phyloP scores from a whole-genome alignment of 768 basidiomycete species.

The Phlebiopsis gigantea region DNA sequence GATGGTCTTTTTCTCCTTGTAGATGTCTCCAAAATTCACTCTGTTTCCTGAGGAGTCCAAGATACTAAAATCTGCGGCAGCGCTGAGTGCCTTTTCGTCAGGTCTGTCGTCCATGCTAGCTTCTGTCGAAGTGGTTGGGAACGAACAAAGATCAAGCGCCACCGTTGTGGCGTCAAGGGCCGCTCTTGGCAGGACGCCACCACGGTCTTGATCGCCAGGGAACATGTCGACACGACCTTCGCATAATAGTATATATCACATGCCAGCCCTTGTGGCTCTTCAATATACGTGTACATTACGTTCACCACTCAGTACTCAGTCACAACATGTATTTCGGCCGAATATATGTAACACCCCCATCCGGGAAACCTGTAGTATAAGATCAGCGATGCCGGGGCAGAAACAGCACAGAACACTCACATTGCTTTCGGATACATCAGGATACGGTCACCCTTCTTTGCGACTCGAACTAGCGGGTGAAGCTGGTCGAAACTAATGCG shows the following conservation, averaged over 20 bases:
- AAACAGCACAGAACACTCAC: not conserved
- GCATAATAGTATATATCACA: too few relatives aligned
- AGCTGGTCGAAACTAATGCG: not conserved
- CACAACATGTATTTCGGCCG: not conserved
- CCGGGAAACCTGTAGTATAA: not conserved
- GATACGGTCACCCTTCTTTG: constrained; percentile 2
- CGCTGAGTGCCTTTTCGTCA: constrained; percentile 23
- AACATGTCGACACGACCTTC: too few relatives aligned
- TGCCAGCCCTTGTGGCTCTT: too few relatives aligned
- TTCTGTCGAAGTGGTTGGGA: not conserved
- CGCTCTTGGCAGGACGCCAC: too few relatives aligned
- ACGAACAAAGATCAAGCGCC: not conserved
- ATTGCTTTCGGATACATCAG: not conserved
- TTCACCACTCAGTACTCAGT: not conserved
- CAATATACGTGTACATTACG: not conserved
- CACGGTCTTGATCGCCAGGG: too few relatives aligned
- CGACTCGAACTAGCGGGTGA: not conserved
- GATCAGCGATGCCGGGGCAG: not conserved
- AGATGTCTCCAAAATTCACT: constrained; percentile 48
- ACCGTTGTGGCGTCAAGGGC: not conserved
- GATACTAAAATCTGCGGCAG: constrained; percentile 37
- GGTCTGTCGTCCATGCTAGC: constrained; percentile 2
- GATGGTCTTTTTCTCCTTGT: constrained; percentile 44
- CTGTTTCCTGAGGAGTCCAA: constrained; percentile 41
- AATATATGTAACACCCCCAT: constrained; percentile 1